Evolutionary conservation across 1,139 yeast genomes (phyloP).

Genomic region (Hyphopichia buzzinii): DNA sequence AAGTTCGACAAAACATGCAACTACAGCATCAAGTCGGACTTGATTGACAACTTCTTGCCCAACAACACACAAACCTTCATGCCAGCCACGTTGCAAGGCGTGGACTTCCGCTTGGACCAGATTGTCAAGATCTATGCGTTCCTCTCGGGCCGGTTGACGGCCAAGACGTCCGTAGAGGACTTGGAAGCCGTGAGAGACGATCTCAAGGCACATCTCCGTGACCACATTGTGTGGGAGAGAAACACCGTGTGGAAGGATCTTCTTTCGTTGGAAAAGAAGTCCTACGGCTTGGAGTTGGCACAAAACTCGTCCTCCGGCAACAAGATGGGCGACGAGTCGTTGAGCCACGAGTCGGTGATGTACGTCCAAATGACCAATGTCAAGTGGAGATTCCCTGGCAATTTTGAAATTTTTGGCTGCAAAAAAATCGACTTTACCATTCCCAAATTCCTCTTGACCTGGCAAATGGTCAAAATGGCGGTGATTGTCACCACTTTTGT

Average conservation of each 20-base stretch:
- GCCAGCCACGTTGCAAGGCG: conserved; percentile 34
- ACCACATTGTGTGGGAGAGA: conserved; percentile 94
- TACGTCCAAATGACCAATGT: conserved; percentile 19
- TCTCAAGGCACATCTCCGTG: conserved; percentile 74
- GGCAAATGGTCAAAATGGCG: conserved; percentile 44
- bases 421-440: conserved; percentile 13
- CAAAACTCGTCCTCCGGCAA: conserved; percentile 19
- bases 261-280: conserved; percentile 76
- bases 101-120: conserved; percentile 47
- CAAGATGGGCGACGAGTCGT: conserved; percentile 34
- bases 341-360: conserved; percentile 20
- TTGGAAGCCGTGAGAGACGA: conserved; percentile 60
- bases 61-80: conserved; percentile 46
- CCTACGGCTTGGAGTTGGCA: conserved; percentile 33
- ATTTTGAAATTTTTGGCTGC: conserved; percentile 17
- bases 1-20: conserved; percentile 84
- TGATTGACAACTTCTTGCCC: conserved; percentile 46
- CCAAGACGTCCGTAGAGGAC: conserved; percentile 28
- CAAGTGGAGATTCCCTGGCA: conserved; percentile 18
- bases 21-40: conserved; percentile 54
- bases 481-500: conserved; percentile 45
- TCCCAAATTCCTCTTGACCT: conserved; percentile 30
- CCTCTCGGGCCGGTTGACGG: conserved; percentile 31
- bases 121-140: conserved; percentile 50
- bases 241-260: conserved; percentile 97